Conservation (phyloP, 441 rosid species). For the Rhodomyrtus psidioides region DNA sequence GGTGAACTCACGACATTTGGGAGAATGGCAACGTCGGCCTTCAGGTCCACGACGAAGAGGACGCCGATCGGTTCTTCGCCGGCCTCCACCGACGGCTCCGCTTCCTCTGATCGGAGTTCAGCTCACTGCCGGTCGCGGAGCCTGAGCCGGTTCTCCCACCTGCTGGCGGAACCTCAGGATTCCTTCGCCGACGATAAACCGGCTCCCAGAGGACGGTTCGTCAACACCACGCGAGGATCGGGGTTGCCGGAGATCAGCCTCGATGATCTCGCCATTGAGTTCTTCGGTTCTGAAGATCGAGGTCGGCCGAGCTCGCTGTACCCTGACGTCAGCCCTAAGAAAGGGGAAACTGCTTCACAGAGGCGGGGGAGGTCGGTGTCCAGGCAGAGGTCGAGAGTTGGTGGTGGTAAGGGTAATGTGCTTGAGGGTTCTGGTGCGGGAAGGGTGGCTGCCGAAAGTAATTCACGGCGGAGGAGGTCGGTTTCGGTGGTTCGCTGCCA, state of each 20-base stretch:
- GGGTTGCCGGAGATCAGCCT: constrained; percentile 75
- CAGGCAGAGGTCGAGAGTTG: constrained; percentile 27
- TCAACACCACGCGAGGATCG: constrained; percentile 73
- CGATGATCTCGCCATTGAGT: constrained; percentile 71
- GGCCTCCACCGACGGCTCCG: constrained; percentile 30
- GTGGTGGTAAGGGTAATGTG: constrained; percentile 11
- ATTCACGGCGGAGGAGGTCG: constrained; percentile 60
- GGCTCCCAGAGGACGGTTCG: constrained; percentile 61
- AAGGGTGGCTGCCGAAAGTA: constrained; percentile 33
- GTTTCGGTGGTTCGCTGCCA: constrained; percentile 59
- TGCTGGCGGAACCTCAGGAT: constrained; percentile 18
- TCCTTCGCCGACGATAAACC: constrained; percentile 31
- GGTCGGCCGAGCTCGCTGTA: constrained; percentile 36
- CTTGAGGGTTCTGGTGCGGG: constrained; percentile 23
- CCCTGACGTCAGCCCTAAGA: constrained; percentile 18
- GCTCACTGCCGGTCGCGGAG: constrained; percentile 68
- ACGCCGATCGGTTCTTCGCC: constrained; percentile 31
- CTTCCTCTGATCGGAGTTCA: constrained; percentile 27
- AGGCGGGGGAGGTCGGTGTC: constrained; percentile 78
- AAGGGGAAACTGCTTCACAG: constrained; percentile 15
- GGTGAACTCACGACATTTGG: not conserved
- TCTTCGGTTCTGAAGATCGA: constrained; percentile 50
- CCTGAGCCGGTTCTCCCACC: constrained; percentile 78
- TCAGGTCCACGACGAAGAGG: constrained; percentile 59
- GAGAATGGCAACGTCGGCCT: constrained; percentile 71